Conservation (phyloP, 768 basidiomycete species). For the Paxillus ammoniavirescens region DNA sequence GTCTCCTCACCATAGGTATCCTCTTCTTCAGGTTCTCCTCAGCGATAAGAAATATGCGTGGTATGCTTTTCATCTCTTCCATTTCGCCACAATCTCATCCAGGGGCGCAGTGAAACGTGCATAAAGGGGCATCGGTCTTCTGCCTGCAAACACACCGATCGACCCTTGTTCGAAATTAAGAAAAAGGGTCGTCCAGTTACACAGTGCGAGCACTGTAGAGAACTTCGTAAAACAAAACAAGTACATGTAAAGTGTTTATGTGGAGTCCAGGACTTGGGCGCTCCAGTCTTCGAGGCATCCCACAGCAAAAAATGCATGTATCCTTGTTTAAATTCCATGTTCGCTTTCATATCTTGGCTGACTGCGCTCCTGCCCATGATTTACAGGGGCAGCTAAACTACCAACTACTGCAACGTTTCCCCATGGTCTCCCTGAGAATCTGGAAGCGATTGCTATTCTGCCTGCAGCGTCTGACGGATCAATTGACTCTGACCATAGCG, state of each 20-base stretch:
- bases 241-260: slow-evolving; percentile 45
- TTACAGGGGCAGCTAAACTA: slow-evolving; percentile 54
- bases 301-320: slow-evolving; percentile 64
- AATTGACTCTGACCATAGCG: slow-evolving; percentile 63
- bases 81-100: slow-evolving; percentile 5
- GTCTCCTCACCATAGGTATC: slow-evolving; percentile 1
- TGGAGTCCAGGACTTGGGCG: slow-evolving; percentile 38
- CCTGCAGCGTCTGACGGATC: slow-evolving; percentile 45
- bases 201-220: slow-evolving; percentile 52
- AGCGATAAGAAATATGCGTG: slow-evolving; percentile 81
- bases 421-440: slow-evolving; percentile 67
- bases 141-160: slow-evolving; percentile 82
- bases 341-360: slow-evolving; percentile 31
- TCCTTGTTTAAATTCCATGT: not conserved
- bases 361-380: slow-evolving; percentile 35
- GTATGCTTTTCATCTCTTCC: slow-evolving; percentile 41
- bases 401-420: slow-evolving; percentile 78
- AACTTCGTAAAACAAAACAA: slow-evolving; percentile 45
- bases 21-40: slow-evolving; percentile 55
- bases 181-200: slow-evolving; percentile 60
- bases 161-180: slow-evolving; percentile 81
- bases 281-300: slow-evolving; percentile 19
- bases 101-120: slow-evolving; percentile 72
- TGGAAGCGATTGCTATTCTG: slow-evolving; percentile 49
- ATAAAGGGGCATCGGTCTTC: slow-evolving; percentile 94